phyloP scores from a whole-genome alignment of 805 yeast genomes.

The Myxozyma neglecta region DNA sequence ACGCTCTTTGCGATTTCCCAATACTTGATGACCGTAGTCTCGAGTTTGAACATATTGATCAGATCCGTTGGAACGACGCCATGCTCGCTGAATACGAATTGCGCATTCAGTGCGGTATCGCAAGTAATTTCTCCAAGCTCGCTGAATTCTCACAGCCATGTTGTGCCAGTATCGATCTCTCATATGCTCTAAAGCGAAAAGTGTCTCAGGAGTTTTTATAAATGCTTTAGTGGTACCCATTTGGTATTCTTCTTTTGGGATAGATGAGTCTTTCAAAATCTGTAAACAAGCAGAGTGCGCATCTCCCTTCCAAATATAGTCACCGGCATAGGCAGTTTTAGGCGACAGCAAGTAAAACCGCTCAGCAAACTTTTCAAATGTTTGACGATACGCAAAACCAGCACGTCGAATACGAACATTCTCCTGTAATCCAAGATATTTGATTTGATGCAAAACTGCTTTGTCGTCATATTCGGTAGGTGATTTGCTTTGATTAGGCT shows the following conservation, averaged over 20 bases:
- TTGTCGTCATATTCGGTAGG: constrained; percentile 85
- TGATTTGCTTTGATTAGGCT: constrained; percentile 90
- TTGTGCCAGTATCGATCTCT: constrained; percentile 97
- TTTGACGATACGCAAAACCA: constrained; percentile 96
- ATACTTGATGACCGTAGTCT: constrained; percentile 73
- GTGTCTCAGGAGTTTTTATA: constrained; percentile 94
- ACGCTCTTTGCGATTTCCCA: constrained; percentile 81
- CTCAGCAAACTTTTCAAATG: constrained; percentile 94
- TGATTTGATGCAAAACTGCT: constrained; percentile 92
- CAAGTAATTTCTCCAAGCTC: constrained; percentile 89
- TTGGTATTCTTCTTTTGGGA: constrained; percentile 81
- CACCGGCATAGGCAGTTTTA: constrained; percentile 89
- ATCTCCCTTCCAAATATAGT: constrained; percentile 64
- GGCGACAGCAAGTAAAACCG: constrained; percentile 86
- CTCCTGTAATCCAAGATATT: constrained; percentile 92
- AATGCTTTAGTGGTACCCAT: constrained; percentile 89
- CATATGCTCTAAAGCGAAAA: constrained; percentile 93
- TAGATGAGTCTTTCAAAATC: constrained; percentile 59
- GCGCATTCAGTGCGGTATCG: constrained; percentile 86
- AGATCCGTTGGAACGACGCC: constrained; percentile 79
- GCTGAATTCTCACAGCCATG: constrained; percentile 96
- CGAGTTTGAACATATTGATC: constrained; percentile 80
- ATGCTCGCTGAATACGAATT: constrained; percentile 70
- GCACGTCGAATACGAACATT: constrained; percentile 97
- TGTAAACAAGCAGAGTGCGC: constrained; percentile 54